Evolutionary conservation across 768 basidiomycete genomes (phyloP), one percentile per base, ranked within the genome.

Genomic region (Podaxis pistillaris): DNA sequence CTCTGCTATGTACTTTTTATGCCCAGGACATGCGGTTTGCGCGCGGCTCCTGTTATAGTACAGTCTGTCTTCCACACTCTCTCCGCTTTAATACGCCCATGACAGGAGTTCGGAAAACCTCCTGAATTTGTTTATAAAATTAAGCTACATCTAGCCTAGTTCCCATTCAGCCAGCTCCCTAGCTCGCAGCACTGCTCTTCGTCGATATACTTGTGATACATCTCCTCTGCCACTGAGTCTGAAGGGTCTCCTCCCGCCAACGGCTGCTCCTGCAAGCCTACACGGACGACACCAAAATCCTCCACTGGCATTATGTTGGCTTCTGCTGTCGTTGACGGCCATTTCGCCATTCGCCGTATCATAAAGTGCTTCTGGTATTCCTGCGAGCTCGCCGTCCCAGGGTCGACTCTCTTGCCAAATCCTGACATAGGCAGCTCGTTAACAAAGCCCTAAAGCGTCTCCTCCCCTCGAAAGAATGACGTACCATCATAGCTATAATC

Each of bases 171-270:
- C 52, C 44, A 54, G 24, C 37, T 47, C 52, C 58, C 63, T 59
- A 41, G 66, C 26, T 66, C 64, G n/a, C 62, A 67, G 65, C 75
- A 79, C 56, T 70, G 69, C 44, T 74, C 73, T 36, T 68, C 65
- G 62, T 76, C 70, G 56, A 80, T 80, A 63, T 78, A 84, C 73
- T 72, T 59, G 17, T 70, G 71, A 69, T 82, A 83, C 73, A 82
- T 71, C 67, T 69, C 71, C 17, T 72, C 68, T 40, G 58, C 69
- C 44, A 66, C 56, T 9, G 17, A 8, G n/a, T 56, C 61, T 26
- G 40, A n/a, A 36, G 15, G 2, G 1, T n/a, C 11, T n/a, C 63
- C 60, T 51, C 51, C 51, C 53, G 17, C 22, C 9, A 24, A 17
- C 37, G 58, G 17, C 33, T 50, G 28, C 17, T 52, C 33, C 17